phyloP scores from a whole-genome alignment of 495 filamentous ascomycete genomes.

The Tuber indicum region DNA sequence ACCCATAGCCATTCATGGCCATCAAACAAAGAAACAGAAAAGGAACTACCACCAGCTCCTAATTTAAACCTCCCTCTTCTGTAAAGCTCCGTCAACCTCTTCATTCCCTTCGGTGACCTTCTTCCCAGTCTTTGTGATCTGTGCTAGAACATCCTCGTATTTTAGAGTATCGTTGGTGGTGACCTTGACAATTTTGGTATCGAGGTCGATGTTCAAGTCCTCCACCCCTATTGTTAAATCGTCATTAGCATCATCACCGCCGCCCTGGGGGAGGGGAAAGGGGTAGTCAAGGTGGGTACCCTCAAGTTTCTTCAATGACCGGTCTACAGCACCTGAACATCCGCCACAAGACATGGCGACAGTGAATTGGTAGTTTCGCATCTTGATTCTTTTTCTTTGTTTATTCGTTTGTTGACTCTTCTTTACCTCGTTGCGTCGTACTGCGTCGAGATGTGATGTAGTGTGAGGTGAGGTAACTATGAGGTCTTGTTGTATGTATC shows the following conservation, averaged over 20 bases:
- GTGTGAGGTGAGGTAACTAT: background rate
- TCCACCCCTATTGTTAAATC: constrained; percentile 61
- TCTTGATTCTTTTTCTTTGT: constrained; percentile 40
- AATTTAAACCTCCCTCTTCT: constrained; percentile 6
- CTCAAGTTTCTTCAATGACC: constrained; percentile 91
- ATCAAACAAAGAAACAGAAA: background rate
- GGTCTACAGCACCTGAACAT: constrained; percentile 63
- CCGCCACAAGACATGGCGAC: constrained; percentile 61
- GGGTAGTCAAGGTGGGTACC: constrained; percentile 50
- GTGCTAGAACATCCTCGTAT: constrained; percentile 75
- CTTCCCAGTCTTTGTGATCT: constrained; percentile 95
- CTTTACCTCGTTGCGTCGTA: background rate
- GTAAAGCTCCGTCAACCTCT: constrained; percentile 44
- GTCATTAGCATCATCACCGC: background rate
- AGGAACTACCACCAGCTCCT: background rate
- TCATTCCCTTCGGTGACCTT: constrained; percentile 63
- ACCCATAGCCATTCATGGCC: background rate
- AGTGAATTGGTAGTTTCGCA: constrained; percentile 59
- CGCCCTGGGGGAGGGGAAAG: background rate
- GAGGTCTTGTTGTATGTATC: constrained; percentile 3
- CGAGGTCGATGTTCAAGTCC: constrained; percentile 76
- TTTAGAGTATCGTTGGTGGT: constrained; percentile 53
- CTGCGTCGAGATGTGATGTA: background rate
- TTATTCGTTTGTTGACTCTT: background rate
- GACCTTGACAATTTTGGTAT: constrained; percentile 69